These are phyloP conservation scores for Pseudomassariella vexata DNA, from an alignment of 2,329 filamentous ascomycete genomes.

Conservation along the genomic window DNA sequence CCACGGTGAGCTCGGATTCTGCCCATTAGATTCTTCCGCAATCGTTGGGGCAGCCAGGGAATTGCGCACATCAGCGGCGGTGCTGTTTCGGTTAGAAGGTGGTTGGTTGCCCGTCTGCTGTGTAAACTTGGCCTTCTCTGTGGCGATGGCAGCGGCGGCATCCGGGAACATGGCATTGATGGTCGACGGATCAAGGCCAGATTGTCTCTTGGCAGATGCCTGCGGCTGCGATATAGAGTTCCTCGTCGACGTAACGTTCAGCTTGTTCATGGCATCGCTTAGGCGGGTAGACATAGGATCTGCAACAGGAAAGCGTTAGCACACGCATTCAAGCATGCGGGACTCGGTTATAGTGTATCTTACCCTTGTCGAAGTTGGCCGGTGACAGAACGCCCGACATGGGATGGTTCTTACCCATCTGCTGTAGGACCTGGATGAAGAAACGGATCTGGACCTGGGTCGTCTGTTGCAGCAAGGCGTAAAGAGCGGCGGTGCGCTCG, in stretches of 20 bases:
- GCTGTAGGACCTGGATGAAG: conserved; percentile 97
- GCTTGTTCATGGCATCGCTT: conserved; percentile 93
- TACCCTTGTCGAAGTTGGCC: conserved; percentile 94
- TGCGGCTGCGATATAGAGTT: conserved; percentile 80
- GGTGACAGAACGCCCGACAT: conserved; percentile 95
- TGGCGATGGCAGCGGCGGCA: conserved; percentile 95
- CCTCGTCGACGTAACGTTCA: conserved; percentile 80
- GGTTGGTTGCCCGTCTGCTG: conserved; percentile 89
- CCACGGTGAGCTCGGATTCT: conserved; percentile 79
- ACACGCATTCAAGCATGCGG: conserved; percentile 3
- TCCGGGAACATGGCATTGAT: conserved; percentile 99
- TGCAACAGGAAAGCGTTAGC: conserved; percentile 31
- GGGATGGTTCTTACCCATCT: conserved; percentile 97
- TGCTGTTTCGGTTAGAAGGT: conserved; percentile 88
- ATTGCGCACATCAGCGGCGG: conserved; percentile 67
- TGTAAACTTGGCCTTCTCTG: conserved; percentile 95
- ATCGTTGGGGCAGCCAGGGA: conserved; percentile 74
- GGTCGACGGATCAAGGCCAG: conserved; percentile 84
- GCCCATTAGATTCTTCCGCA: conserved; percentile 57
- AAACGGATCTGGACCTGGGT: conserved; percentile 98
- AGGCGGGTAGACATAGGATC: conserved; percentile 96
- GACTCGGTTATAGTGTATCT: conserved; percentile 14
- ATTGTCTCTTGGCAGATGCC: conserved; percentile 81
- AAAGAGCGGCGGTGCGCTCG: conserved; percentile 89
- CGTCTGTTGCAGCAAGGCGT: conserved; percentile 93